A percentile compares a stretch with the other conserved stretches of the same genome.
phyloP scores from a whole-genome alignment of 441 rosid species.

The Manihot esculenta region DNA sequence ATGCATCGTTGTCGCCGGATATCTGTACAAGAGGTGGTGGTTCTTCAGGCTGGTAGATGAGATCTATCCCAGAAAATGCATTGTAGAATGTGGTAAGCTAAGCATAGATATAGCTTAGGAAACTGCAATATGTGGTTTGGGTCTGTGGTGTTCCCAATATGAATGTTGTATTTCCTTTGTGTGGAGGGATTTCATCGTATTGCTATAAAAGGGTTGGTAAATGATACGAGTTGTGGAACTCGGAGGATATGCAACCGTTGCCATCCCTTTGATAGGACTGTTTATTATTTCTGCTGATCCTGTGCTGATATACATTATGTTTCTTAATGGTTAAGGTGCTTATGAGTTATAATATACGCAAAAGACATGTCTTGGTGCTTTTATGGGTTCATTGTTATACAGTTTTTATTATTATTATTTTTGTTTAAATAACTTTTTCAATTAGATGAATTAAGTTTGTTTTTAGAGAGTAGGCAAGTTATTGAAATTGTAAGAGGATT shows the following conservation, averaged over 20 bases:
- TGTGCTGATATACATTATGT: neutral
- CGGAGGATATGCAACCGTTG: slow-evolving; percentile 5
- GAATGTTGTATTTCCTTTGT: slow-evolving; percentile 21
- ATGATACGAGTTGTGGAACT: neutral
- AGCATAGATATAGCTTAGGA: slow-evolving; percentile 14
- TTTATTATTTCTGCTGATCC: slow-evolving; percentile 14
- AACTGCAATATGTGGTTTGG: slow-evolving; percentile 9
- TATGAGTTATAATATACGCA: neutral
- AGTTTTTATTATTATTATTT: no score
- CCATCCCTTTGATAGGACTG: neutral
- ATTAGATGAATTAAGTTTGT: no score
- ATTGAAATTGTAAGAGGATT: no score
- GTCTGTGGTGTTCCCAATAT: slow-evolving; percentile 18
- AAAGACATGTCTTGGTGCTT: no score
- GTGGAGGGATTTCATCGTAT: slow-evolving; percentile 16
- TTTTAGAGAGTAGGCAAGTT: no score
- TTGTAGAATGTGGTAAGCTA: slow-evolving; percentile 7
- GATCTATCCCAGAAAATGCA: slow-evolving; percentile 1
- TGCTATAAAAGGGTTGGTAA: slow-evolving; percentile 17
- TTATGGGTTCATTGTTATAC: no score
- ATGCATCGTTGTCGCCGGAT: no score
- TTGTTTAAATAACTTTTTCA: no score
- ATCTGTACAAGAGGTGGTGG: neutral
- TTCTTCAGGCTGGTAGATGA: neutral
- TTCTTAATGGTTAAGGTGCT: slow-evolving; percentile 12